Conservation (phyloP, 306 rosid species). For the Lathyrus tuberosus region DNA sequence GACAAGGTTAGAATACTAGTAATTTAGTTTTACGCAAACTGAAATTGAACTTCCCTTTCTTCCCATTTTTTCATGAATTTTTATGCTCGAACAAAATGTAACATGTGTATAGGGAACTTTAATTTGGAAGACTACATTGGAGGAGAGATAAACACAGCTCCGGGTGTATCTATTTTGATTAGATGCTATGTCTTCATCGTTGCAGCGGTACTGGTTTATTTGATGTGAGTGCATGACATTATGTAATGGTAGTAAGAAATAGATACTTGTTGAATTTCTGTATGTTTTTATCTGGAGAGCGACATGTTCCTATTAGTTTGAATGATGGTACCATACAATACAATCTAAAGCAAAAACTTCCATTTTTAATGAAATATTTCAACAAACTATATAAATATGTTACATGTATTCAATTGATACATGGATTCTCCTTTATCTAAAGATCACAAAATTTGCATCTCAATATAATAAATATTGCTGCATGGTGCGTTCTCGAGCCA, state of each 20-base stretch:
- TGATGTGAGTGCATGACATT: not conserved
- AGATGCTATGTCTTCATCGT: conserved; percentile 26
- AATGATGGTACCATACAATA: not conserved
- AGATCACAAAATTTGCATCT: not conserved
- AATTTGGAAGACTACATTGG: conserved; percentile 58
- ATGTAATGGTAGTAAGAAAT: conserved; percentile 9
- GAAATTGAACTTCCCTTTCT: not conserved
- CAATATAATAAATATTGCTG: conserved; percentile 5
- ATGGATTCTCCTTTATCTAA: not conserved
- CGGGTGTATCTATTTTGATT: conserved; percentile 22
- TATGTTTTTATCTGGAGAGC: not conserved
- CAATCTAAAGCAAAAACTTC: conserved; percentile 20
- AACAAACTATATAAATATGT: not conserved
- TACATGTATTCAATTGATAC: not conserved
- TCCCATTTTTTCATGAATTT: not conserved
- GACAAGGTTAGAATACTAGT: conserved; percentile 49
- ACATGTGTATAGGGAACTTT: conserved; percentile 54
- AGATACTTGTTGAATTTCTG: not conserved
- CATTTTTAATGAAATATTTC: conserved; percentile 19
- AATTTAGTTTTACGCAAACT: not conserved
- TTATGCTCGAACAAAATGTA: not conserved
- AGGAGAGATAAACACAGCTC: conserved; percentile 49
- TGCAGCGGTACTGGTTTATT: not conserved
- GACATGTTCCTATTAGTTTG: conserved; percentile 6
- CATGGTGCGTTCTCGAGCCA: not conserved